A percentile compares a stretch with the other conserved stretches of the same genome.
phyloP scores from a whole-genome alignment of 2,329 filamentous ascomycete species.

The Alternaria longipes region DNA sequence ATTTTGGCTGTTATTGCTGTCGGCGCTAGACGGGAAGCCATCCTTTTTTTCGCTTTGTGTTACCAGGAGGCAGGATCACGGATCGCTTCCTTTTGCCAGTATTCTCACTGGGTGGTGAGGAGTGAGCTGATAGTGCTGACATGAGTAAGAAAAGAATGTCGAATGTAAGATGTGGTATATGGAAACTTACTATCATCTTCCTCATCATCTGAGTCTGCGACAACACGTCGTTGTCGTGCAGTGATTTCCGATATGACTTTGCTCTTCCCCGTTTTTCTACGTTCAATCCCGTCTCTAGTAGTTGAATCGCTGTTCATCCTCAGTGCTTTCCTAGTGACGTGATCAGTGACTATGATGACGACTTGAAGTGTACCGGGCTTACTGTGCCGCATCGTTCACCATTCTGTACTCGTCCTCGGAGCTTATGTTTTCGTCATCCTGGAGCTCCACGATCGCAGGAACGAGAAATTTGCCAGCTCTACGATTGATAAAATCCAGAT shows the following conservation, averaged over 20 bases:
- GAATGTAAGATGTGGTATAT: not conserved
- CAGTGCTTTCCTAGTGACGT: not conserved
- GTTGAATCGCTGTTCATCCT: not conserved
- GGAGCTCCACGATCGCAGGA: not conserved
- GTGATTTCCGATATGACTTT: not conserved
- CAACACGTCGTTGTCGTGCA: not conserved
- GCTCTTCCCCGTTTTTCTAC: not conserved
- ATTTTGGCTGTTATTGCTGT: not conserved
- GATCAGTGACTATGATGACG: not conserved
- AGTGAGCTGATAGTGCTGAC: not conserved
- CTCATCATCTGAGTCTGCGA: not conserved
- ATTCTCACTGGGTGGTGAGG: not conserved
- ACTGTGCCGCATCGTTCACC: not conserved
- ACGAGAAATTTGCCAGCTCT: not conserved
- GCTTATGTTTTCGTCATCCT: not conserved
- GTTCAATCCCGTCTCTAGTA: not conserved
- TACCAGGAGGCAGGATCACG: rapidly evolving
- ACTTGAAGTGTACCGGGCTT: rapidly evolving
- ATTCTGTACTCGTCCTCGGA: not conserved
- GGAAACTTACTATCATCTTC: not conserved
- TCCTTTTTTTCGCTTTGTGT: not conserved
- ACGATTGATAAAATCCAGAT: not conserved
- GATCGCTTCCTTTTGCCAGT: not conserved
- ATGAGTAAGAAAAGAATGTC: rapidly evolving
- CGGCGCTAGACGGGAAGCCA: not conserved